Percentiles rank a stretch among this genome's conserved stretches.
Evolutionary conservation across 176 grass and related monocot genomes (phyloP).

Genomic region (Carex kokanica): DNA sequence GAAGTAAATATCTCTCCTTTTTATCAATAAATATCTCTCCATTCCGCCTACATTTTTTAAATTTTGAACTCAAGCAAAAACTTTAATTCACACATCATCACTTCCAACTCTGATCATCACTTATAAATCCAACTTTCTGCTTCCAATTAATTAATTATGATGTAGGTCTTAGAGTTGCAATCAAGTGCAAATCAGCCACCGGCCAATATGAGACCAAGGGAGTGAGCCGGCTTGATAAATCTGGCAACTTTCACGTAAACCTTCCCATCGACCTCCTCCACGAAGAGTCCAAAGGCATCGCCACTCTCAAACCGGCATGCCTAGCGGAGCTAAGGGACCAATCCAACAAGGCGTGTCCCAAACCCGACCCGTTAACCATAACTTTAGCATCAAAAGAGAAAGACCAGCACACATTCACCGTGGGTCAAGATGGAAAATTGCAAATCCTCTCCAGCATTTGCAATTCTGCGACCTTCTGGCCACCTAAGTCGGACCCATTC

Average conservation of each 20-base stretch:
- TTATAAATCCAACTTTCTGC: neutral
- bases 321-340: slow-evolving; percentile 3
- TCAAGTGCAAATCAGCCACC: slow-evolving; percentile 23
- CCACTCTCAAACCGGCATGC: slow-evolving; percentile 18
- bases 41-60: neutral
- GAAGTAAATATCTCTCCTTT: neutral
- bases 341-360: slow-evolving; percentile 7
- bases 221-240: slow-evolving; percentile 22
- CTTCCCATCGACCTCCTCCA: slow-evolving; percentile 19
- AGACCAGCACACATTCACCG: slow-evolving; percentile 15
- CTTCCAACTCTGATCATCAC: neutral
- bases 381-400: slow-evolving; percentile 23
- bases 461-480: slow-evolving; percentile 11
- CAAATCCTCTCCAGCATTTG: slow-evolving; percentile 20
- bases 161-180: slow-evolving; percentile 19
- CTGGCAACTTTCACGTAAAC: slow-evolving; percentile 18
- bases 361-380: slow-evolving; percentile 12
- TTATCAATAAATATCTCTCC: neutral
- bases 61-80: neutral
- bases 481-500: slow-evolving; percentile 11
- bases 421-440: neutral
- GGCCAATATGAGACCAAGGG: slow-evolving; percentile 21
- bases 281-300: neutral
- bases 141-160: neutral
- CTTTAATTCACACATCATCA: neutral